Base-by-base conservation (phyloP, 192 early-diverging fungal species). In the Podila epicladia region DNA sequence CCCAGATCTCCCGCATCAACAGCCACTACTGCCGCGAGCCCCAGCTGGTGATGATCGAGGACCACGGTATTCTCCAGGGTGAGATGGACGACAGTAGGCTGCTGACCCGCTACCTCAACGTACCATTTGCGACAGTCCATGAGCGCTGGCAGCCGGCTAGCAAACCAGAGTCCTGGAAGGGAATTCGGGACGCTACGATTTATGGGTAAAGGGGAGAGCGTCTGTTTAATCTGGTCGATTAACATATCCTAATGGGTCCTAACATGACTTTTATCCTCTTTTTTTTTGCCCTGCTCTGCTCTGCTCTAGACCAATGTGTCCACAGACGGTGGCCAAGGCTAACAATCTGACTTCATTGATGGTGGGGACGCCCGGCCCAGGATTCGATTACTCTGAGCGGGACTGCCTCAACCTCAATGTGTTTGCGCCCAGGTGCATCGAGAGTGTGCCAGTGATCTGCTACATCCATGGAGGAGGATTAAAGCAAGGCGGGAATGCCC, bases 351-450 rank as follows among this genome's bases (percentile, higher is more conserved):
- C 64, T 5, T 72, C 76, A 7, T 38, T 72, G 60, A 72, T 79
- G 69, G 29, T 72, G 26, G 76, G 76, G 3, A 0, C 72, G 3
- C 76, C 76, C 32, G 76, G 76, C 4, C 76, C 76, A 63, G 76
- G 76, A 5, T 79, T 79, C 37, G 70, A 72, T 12, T 79, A 58
- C 65, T 79, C 76, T 15, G 76, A 79, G 28, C 69, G 64, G 38
- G 76, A 79, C 33, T 79, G 76, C 35, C 51, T 79, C 33, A 79
- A 79, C 19, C 55, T 79, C 2, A 79, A 79, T 64, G 55, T 79
- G 19, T 79, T 79, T 58, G 65, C 76, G 9, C 76, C 76, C 26
- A 65, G 76, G 5, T 62, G 68, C 29, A 37, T 53, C 9, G 48
- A 68, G 12, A 9, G 66, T n/a, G 61, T 79, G 2, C 76, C 76